These are phyloP conservation scores for Boechera divaricarpa DNA, from an alignment of 345 rosid genomes.

Conservation along the genomic window DNA sequence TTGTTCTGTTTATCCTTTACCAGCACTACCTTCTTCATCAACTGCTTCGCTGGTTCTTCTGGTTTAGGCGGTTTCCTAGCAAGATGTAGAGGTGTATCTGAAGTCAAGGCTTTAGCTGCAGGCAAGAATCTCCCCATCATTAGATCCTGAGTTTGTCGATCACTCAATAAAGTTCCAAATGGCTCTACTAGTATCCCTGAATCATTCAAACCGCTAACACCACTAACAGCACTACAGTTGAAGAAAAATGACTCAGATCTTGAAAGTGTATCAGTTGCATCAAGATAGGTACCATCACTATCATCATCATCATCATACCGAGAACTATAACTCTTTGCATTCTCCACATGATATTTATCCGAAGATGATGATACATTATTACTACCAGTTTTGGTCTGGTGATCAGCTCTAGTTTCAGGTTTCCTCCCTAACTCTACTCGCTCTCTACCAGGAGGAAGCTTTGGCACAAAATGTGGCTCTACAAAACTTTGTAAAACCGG, in stretches of 20 bases:
- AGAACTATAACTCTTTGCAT: slow-evolving; percentile 32
- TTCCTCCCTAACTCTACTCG: slow-evolving; percentile 34
- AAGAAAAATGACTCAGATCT: slow-evolving; percentile 60
- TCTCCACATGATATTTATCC: slow-evolving; percentile 18
- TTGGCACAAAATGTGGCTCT: slow-evolving; percentile 59
- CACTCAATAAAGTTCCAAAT: slow-evolving; percentile 56
- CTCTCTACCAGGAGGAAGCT: slow-evolving; percentile 82
- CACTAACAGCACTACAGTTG: slow-evolving; percentile 63
- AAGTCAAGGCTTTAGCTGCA: slow-evolving; percentile 90
- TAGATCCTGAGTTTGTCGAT: slow-evolving; percentile 65
- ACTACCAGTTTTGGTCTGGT: neutral
- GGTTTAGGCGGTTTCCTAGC: slow-evolving; percentile 55
- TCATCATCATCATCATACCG: slow-evolving; percentile 48
- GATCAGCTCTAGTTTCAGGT: slow-evolving; percentile 35
- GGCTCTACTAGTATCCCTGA: slow-evolving; percentile 48
- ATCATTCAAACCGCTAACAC: slow-evolving; percentile 59
- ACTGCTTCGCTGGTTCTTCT: slow-evolving; percentile 47
- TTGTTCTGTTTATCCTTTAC: slow-evolving; percentile 42
- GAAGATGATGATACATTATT: neutral
- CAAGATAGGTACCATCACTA: slow-evolving; percentile 52
- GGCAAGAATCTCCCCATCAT: slow-evolving; percentile 96
- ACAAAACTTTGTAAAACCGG: slow-evolving; percentile 32
- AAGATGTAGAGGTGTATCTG: slow-evolving; percentile 61
- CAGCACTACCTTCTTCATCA: slow-evolving; percentile 26
- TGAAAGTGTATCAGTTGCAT: slow-evolving; percentile 64